These are phyloP conservation scores for Aureobasidium lini DNA, from an alignment of 2,329 filamentous ascomycete genomes.

Conservation along the genomic window DNA sequence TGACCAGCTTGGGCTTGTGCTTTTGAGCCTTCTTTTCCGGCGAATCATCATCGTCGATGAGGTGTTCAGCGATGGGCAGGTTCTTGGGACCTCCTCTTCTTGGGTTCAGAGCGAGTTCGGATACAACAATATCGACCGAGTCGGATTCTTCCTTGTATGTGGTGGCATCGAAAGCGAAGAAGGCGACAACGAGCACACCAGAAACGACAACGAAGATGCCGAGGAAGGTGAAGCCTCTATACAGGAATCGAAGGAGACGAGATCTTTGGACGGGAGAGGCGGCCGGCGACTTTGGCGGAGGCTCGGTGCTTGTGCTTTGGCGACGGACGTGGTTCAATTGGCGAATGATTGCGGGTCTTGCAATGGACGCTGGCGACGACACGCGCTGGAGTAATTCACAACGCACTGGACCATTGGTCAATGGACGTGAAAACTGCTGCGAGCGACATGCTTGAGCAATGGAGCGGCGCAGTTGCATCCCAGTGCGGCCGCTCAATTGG, in stretches of 20 bases:
- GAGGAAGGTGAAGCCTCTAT: slow-evolving; percentile 61
- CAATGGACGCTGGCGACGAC: not conserved
- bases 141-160: slow-evolving; percentile 72
- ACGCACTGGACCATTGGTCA: slow-evolving; percentile 6
- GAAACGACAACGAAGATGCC: slow-evolving; percentile 70
- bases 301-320: slow-evolving; percentile 8
- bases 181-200: slow-evolving; percentile 63
- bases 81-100: slow-evolving; percentile 87
- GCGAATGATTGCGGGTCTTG: not conserved
- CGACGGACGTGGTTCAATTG: slow-evolving; percentile 7
- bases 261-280: not conserved
- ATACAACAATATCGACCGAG: slow-evolving; percentile 70
- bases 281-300: slow-evolving; percentile 1
- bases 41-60: slow-evolving; percentile 82
- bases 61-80: slow-evolving; percentile 77
- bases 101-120: slow-evolving; percentile 72
- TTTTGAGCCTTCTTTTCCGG: slow-evolving; percentile 63
- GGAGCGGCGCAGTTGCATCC: slow-evolving; percentile 9
- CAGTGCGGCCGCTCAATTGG: slow-evolving; percentile 8
- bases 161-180: slow-evolving; percentile 89
- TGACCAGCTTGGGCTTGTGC: slow-evolving; percentile 85
- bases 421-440: not conserved
- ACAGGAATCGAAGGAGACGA: slow-evolving; percentile 46
- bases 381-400: slow-evolving; percentile 3
- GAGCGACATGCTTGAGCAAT: not conserved